Conservation (phyloP, 768 basidiomycete genomes). For the Kwoniella sp. region DNA sequence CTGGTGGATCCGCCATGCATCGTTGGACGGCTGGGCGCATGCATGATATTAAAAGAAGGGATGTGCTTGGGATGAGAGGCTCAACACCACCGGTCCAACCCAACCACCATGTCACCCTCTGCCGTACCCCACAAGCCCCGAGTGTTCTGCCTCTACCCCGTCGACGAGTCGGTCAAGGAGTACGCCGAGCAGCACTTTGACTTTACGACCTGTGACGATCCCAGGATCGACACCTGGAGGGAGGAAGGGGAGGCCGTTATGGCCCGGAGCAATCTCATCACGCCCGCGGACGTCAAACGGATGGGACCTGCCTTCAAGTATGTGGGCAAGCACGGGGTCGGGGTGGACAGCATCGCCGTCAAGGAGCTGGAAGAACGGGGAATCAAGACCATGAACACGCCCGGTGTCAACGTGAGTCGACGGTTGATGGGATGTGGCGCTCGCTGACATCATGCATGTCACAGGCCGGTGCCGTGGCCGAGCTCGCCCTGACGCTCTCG, state of each 20-base stretch:
- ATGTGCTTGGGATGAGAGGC: too few relatives aligned
- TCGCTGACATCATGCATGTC: too few relatives aligned
- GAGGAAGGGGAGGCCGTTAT: slow-evolving; percentile 4
- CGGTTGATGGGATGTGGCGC: background rate
- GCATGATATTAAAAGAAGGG: too few relatives aligned
- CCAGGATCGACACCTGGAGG: too few relatives aligned
- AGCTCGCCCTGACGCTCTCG: slow-evolving; percentile 34
- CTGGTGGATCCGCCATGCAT: too few relatives aligned
- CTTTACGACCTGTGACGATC: background rate
- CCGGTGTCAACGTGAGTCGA: slow-evolving; percentile 26
- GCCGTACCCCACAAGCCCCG: slow-evolving; percentile 3
- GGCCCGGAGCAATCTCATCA: slow-evolving; percentile 2
- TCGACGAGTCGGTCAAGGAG: slow-evolving; percentile 3
- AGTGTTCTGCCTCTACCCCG: slow-evolving; percentile 3
- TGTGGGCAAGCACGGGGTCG: slow-evolving; percentile 21
- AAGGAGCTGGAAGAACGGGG: slow-evolving; percentile 3
- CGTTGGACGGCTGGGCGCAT: too few relatives aligned
- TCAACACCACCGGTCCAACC: too few relatives aligned
- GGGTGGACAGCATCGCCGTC: slow-evolving; percentile 23
- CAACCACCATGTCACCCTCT: background rate
- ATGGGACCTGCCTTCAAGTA: slow-evolving; percentile 7
- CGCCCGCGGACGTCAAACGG: background rate
- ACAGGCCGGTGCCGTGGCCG: slow-evolving; percentile 28
- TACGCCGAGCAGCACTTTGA: background rate
- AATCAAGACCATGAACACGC: slow-evolving; percentile 22